Evolutionary conservation across 345 rosid genomes (phyloP), one percentile per base, ranked within the genome.

Genomic region (Pistacia vera): DNA sequence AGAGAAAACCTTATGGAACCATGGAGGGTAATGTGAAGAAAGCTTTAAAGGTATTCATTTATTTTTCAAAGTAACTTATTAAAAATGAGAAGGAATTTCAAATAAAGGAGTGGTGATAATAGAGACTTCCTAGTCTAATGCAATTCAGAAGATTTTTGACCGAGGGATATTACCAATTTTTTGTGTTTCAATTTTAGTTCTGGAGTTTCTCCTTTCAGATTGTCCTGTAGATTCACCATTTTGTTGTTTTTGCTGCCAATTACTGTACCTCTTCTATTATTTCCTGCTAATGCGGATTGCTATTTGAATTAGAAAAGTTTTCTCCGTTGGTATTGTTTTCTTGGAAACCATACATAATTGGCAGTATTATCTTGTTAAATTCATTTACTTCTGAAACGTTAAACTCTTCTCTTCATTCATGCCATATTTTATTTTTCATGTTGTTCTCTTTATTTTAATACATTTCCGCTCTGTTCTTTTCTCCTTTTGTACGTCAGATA

Each of bases 1-100:
- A 95, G 70, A 88, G 99, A 77, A 95, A 95, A 82, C 98, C 98
- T 76, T 93, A 89, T 22, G 94, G 98, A 85, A 91, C 97, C 35
- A 95, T 91, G 99, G 99, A 91, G 88, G 87, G 91, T 68, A 93
- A 93, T 82, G 99, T 91, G 55, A 93, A 93, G 86, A 95, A 93
- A 85, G 97, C 99, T 44, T 84, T 93, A 2, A 90, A 92, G 94
- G 98, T 88, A 75, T 60, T 28, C 2, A 14, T 49, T 49, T 22
- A 10, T 64, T 63, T 41, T 61, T 28, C 5, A 30, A 33, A 14
- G 35, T 14, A 12, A 5, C 33, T 51, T 46, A 22, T 58, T 63
- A 22, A 36, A 22, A 0, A 59, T 64, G 20, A 35, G 48, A 14
- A 65, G 36, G 33, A n/a, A 35, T 33, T 48, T n/a, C 18, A 12